These are phyloP conservation scores for Venturia aucupariae DNA, from an alignment of 2,329 filamentous ascomycete genomes.

Conservation along the genomic window DNA sequence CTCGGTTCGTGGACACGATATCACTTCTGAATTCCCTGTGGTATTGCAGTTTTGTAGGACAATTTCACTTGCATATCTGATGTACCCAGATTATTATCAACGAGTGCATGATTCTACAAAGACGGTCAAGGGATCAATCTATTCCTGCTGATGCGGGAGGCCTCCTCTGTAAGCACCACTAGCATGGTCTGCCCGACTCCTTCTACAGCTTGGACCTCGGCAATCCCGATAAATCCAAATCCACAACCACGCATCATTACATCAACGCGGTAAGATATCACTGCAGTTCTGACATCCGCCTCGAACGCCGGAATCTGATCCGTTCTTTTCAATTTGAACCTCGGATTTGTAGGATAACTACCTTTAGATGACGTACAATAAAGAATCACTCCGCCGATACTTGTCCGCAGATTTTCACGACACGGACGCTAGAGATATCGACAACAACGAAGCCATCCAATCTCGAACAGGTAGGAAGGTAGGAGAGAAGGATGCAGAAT, in stretches of 20 bases:
- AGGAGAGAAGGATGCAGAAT: not conserved
- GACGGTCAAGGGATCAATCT: not conserved
- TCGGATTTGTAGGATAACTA: too few species aligned
- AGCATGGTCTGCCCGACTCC: not conserved
- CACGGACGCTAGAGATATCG: too few species aligned
- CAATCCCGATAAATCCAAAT: not conserved
- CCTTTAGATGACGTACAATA: too few species aligned
- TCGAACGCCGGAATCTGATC: too few species aligned
- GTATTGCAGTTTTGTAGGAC: not conserved
- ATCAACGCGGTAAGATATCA: too few species aligned
- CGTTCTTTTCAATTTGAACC: too few species aligned
- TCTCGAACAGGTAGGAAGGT: not conserved
- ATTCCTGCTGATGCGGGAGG: not conserved
- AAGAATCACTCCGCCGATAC: too few species aligned
- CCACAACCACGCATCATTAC: not conserved
- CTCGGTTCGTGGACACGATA: not conserved
- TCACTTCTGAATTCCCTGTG: not conserved
- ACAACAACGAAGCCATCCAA: not conserved
- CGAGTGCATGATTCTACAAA: not conserved
- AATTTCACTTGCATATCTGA: not conserved
- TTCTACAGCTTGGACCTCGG: not conserved
- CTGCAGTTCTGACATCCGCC: too few species aligned
- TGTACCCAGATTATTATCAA: too few species aligned
- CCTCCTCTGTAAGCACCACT: not conserved
- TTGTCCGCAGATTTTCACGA: too few species aligned